phyloP scores from a whole-genome alignment of 371 early-diverging fungal species.

The Lichtheimia ornata region DNA sequence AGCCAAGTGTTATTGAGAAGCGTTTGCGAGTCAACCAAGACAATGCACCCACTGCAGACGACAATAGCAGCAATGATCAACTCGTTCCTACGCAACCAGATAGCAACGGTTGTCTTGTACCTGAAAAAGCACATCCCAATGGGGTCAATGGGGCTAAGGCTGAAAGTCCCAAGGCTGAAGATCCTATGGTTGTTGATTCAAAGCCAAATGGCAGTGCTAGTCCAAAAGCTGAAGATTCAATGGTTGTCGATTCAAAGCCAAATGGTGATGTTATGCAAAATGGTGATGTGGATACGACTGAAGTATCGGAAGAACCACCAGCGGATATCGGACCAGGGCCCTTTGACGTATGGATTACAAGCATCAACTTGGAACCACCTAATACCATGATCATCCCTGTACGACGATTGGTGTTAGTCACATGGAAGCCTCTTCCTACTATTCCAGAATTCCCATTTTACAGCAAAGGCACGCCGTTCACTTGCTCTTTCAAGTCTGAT shows the following conservation, averaged over 20 bases:
- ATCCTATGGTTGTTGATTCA: too few relatives aligned
- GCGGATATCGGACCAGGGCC: slow-evolving; percentile 37
- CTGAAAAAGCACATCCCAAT: too few relatives aligned
- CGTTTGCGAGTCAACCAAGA: too few relatives aligned
- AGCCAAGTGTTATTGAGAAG: too few relatives aligned
- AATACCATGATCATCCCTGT: slow-evolving; percentile 27
- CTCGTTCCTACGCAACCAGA: too few relatives aligned
- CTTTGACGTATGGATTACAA: slow-evolving; percentile 30
- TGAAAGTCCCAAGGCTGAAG: too few relatives aligned
- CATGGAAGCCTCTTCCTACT: slow-evolving; percentile 47
- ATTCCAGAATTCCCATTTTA: slow-evolving; percentile 44
- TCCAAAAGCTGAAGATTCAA: too few relatives aligned
- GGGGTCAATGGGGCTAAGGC: too few relatives aligned
- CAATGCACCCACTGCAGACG: too few relatives aligned
- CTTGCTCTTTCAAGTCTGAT: slow-evolving; percentile 24
- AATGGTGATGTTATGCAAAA: background rate
- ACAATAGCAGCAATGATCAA: too few relatives aligned
- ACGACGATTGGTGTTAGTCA: slow-evolving; percentile 54
- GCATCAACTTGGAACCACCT: slow-evolving; percentile 25
- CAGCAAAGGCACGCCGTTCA: slow-evolving; percentile 34
- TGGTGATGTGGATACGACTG: background rate
- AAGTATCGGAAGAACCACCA: slow-evolving; percentile 5
- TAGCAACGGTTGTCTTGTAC: too few relatives aligned
- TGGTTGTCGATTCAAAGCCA: background rate
- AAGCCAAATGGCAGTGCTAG: background rate